Percentiles rank a stretch among this genome's conserved stretches.
Conservation (phyloP, 805 yeast genomes). For the Suhomyces prunicola region DNA sequence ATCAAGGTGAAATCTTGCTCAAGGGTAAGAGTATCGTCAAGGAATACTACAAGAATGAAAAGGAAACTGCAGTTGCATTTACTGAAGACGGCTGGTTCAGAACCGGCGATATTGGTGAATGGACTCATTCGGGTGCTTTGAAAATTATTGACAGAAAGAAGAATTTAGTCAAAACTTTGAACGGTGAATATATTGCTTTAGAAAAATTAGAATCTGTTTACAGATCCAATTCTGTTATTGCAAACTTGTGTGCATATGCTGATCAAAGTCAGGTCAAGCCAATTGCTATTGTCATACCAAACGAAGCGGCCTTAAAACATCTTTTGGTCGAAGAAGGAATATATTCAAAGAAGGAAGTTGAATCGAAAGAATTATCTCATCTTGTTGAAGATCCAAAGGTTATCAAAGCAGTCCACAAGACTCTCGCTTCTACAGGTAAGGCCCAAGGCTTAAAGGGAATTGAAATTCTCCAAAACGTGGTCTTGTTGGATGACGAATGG, state of each 20-base stretch:
- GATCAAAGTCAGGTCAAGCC: constrained; percentile 88
- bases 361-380: constrained; percentile 44
- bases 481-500: constrained; percentile 88
- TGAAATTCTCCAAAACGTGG: constrained; percentile 77
- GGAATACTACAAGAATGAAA: constrained; percentile 78
- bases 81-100: constrained; percentile 88
- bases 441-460: constrained; percentile 79
- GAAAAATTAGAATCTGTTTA: constrained; percentile 91
- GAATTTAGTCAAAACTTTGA: constrained; percentile 91
- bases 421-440: constrained; percentile 72
- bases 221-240: constrained; percentile 74
- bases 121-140: constrained; percentile 78
- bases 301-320: constrained; percentile 59
- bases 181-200: constrained; percentile 97
- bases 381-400: constrained; percentile 59
- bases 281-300: constrained; percentile 83
- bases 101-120: constrained; percentile 96
- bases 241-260: constrained; percentile 89
- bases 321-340: constrained; percentile 49
- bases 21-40: constrained; percentile 68
- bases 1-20: constrained; percentile 90
- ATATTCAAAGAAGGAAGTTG: constrained; percentile 46
- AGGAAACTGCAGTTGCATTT: constrained; percentile 75
- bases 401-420: constrained; percentile 49
- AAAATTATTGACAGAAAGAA: constrained; percentile 89